These are phyloP conservation scores for Cystofilobasidium bisporidii DNA, from an alignment of 768 basidiomycete genomes.

Conservation along the genomic window DNA sequence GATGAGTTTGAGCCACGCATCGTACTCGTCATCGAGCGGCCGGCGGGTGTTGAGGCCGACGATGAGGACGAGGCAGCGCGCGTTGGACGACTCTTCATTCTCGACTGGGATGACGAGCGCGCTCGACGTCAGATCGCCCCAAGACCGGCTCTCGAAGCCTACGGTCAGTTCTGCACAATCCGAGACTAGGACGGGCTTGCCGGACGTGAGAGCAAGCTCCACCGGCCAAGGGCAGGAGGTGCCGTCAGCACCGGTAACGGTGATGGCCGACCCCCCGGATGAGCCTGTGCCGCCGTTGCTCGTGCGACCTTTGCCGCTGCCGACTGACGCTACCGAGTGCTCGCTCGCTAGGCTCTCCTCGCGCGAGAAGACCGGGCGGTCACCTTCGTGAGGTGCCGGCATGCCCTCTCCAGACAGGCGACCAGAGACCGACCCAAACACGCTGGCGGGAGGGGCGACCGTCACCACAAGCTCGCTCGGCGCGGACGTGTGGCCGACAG, in stretches of 20 bases:
- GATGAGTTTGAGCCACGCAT: constrained; percentile 33
- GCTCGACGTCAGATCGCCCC: constrained; percentile 18
- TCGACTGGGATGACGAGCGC: constrained; percentile 27
- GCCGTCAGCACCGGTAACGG: constrained; percentile 13
- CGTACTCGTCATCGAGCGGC: constrained; percentile 35
- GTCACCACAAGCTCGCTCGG: constrained; percentile 1
- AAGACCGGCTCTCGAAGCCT: constrained; percentile 22
- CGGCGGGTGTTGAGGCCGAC: constrained; percentile 35
- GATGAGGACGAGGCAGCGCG: constrained; percentile 29
- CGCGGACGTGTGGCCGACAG: constrained; percentile 13
- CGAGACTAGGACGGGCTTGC: constrained; percentile 12
- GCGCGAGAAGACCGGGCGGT: not conserved
- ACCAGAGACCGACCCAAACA: not conserved
- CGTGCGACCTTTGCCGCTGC: not conserved
- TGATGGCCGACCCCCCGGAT: not conserved
- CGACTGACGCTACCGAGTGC: not conserved
- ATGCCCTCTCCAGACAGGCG: not conserved
- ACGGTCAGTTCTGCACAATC: constrained; percentile 18
- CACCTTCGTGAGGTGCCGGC: not conserved
- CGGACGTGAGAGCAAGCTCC: not conserved
- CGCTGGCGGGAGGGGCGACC: not conserved
- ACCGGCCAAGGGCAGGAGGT: constrained; percentile 20
- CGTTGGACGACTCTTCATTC: constrained; percentile 10
- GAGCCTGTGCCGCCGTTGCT: not conserved
- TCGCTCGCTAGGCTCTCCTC: not conserved